phyloP scores from a whole-genome alignment of 805 yeast genomes.

The Candida morakotiae region DNA sequence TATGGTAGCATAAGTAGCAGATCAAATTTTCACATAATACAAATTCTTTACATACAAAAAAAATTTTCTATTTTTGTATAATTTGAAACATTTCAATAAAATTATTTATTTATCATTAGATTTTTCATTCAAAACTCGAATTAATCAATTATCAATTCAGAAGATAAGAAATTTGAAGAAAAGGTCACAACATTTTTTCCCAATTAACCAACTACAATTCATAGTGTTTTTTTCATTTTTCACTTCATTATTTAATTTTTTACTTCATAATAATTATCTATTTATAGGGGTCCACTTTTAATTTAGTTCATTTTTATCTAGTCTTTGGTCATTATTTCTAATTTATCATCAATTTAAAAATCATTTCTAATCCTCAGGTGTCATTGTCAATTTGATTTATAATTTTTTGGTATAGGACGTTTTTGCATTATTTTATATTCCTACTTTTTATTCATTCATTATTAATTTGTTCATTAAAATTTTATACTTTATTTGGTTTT shows the following conservation, averaged over 20 bases:
- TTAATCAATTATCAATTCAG: no score
- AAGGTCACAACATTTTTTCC: no score
- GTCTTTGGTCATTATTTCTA: neutral
- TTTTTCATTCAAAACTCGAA: constrained; percentile 1
- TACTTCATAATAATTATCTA: constrained; percentile 5
- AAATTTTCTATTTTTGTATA: neutral
- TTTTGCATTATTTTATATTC: neutral
- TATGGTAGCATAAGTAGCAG: constrained; percentile 3
- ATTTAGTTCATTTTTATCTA: constrained; percentile 1
- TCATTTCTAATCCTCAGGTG: no score
- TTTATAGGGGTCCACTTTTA: constrained; percentile 1
- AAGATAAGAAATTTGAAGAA: no score
- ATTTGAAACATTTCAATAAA: no score
- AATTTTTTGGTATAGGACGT: no score
- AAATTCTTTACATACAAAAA: neutral
- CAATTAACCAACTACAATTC: no score
- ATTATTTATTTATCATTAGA: no score
- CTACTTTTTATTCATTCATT: neutral
- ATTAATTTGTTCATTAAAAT: neutral
- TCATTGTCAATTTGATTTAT: no score
- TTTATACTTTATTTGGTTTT: neutral
- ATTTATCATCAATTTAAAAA: no score
- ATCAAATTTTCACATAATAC: constrained; percentile 1
- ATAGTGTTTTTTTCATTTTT: neutral
- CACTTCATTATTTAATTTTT: no score